Base-by-base conservation (phyloP, 2,329 filamentous ascomycete genomes). In the Penicillium sp. region DNA sequence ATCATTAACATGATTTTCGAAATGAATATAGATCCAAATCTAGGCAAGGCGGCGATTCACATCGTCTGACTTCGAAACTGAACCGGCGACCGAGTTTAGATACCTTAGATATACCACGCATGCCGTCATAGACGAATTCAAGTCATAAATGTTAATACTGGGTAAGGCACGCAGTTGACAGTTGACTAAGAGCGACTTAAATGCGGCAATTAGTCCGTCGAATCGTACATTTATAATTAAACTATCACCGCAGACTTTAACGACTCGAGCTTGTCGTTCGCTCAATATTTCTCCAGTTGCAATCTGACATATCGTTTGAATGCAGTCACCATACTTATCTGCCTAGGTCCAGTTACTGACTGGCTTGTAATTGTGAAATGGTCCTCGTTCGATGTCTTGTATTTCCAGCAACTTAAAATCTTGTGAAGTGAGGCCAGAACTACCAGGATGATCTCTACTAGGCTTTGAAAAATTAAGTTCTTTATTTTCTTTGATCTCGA, bases 1-100 rank as follows among this genome's bases (percentile, higher is more conserved):
- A 35, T 54, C 25, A 43, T 59, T 59, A 12, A 55, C 42, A 54
- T 42, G 25, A 51, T 59, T 59, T 54, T 59, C 45, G 20, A 59
- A 59, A 59, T 59, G 17, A 31, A 54, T 51, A 55, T 59, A 14
- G 39, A 59, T 31, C 51, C n/a, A 59, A 50, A 59, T 54, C 38
- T 59, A 17, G 15, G 57, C 31, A 59, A 59, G 34, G 28, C 52
- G 50, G 38, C 50, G 52, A 35, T 50, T 14, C 31, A 59, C n/a
- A 41, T 43, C 35, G 35, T 59, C 22, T 43, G 25, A 31, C 12
- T 37, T 59, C 42, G 50, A 59, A 59, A 4, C 14, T 38, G 35
- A 45, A 50, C 43, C 34, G 25, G 14, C 22, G 20, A 59, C 43
- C n/a, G 38, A 59, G 45, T 53, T 55, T 4, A 55, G 37, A 28